phyloP scores from a whole-genome alignment of 2,329 filamentous ascomycete species.

The Colletotrichum gigasporum region DNA sequence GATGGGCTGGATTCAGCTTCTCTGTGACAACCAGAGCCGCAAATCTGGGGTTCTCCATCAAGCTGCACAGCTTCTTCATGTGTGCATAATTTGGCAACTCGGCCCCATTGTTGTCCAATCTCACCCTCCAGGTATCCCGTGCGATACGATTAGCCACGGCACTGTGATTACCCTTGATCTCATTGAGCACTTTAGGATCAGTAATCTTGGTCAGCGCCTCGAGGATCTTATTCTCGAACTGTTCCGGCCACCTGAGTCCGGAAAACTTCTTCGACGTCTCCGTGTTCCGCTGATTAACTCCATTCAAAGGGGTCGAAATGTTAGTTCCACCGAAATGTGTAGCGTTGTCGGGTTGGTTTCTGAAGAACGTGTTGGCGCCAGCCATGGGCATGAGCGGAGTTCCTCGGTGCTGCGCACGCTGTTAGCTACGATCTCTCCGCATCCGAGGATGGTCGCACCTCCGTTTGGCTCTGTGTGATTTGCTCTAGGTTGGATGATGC shows the following conservation, averaged over 20 bases:
- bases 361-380: conserved; percentile 49
- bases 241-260: conserved; percentile 13
- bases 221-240: conserved; percentile 37
- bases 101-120: conserved; percentile 37
- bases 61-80: conserved; percentile 43
- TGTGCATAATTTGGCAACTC: conserved; percentile 44
- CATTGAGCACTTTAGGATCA: conserved; percentile 3
- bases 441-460: background rate
- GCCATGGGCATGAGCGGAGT: conserved; percentile 43
- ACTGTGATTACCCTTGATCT: background rate
- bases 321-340: background rate
- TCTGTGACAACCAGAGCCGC: conserved; percentile 41
- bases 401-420: background rate
- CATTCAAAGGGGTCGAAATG: background rate
- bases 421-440: background rate
- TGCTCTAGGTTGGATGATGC: background rate
- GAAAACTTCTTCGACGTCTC: conserved; percentile 6
- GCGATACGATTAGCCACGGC: conserved; percentile 34
- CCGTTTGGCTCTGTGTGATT: background rate
- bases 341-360: conserved; percentile 25
- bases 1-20: conserved; percentile 36
- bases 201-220: conserved; percentile 14
- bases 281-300: background rate
- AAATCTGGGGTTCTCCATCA: conserved; percentile 42
- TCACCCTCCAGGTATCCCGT: conserved; percentile 37